Conservation (phyloP, 371 early-diverging fungal genomes). For the Rhizopus microsporus region DNA sequence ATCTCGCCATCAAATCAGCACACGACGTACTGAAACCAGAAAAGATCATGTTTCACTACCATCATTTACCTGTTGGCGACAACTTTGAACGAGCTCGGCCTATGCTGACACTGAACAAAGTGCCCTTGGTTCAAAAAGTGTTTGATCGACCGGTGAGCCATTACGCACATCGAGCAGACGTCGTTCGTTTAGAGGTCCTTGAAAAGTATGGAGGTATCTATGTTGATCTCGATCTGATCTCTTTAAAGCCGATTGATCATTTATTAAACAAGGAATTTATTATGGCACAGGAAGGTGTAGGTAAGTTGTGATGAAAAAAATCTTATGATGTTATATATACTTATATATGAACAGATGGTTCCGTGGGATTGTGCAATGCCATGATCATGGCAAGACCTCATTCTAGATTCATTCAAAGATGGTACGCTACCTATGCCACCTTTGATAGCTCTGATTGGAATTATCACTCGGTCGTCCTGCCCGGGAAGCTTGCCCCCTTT, state of each 20-base stretch:
- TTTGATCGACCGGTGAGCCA: slow-evolving; percentile 46
- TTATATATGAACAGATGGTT: slow-evolving; percentile 31
- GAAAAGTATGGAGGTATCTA: slow-evolving; percentile 55
- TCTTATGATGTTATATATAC: neutral
- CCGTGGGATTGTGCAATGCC: slow-evolving; percentile 54
- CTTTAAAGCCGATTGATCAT: slow-evolving; percentile 47
- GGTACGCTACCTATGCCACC: slow-evolving; percentile 47
- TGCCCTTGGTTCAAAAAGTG: slow-evolving; percentile 32
- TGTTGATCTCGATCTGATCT: slow-evolving; percentile 56
- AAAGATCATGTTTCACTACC: slow-evolving; percentile 54
- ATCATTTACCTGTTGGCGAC: slow-evolving; percentile 45
- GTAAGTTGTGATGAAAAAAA: slow-evolving; percentile 17
- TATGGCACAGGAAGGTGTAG: slow-evolving; percentile 55
- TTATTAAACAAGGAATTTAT: slow-evolving; percentile 47
- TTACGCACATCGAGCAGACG: slow-evolving; percentile 55
- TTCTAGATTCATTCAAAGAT: slow-evolving; percentile 50
- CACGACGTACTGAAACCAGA: slow-evolving; percentile 50
- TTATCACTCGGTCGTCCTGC: slow-evolving; percentile 54
- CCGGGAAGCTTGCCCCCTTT: slow-evolving; percentile 46
- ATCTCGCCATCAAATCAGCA: slow-evolving; percentile 55
- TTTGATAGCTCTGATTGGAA: slow-evolving; percentile 50
- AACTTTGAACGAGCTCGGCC: slow-evolving; percentile 47
- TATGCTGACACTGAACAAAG: slow-evolving; percentile 41
- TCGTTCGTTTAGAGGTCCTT: slow-evolving; percentile 46
- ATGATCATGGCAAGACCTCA: slow-evolving; percentile 52